Conservation (phyloP, 2,329 filamentous ascomycete genomes). For the Trichoderma polysporum region DNA sequence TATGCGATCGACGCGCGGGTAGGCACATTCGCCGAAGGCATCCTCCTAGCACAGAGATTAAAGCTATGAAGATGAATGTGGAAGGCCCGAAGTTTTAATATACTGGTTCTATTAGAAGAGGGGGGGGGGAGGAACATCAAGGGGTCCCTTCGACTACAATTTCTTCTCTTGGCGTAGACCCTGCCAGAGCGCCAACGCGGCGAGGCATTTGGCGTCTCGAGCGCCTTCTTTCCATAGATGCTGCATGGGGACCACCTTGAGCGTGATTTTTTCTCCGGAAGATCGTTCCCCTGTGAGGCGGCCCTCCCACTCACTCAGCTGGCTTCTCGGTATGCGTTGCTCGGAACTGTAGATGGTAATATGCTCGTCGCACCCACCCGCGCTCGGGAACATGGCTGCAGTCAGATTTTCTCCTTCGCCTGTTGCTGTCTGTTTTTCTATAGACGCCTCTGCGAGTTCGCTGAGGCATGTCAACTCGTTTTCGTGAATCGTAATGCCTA, state of each 20-base stretch:
- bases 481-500: conserved; percentile 52
- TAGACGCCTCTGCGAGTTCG: conserved; percentile 44
- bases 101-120: background rate
- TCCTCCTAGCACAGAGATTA: conserved; percentile 66
- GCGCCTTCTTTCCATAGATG: conserved; percentile 59
- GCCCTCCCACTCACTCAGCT: conserved; percentile 56
- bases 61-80: conserved; percentile 36
- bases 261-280: conserved; percentile 60
- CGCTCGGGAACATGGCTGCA: conserved; percentile 55
- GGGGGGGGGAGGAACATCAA: background rate
- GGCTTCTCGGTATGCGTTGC: conserved; percentile 47
- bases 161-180: conserved; percentile 50
- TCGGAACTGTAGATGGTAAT: conserved; percentile 59
- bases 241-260: conserved; percentile 57
- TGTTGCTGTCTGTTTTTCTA: conserved; percentile 16
- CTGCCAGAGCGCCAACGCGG: conserved; percentile 59
- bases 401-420: conserved; percentile 39
- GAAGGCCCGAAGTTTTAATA: background rate
- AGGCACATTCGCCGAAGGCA: conserved; percentile 74
- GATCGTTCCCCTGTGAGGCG: conserved; percentile 57
- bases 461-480: conserved; percentile 51
- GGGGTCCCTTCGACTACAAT: conserved; percentile 29
- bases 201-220: conserved; percentile 59
- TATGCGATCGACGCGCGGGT: conserved; percentile 79
- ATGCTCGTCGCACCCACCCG: conserved; percentile 61